Conservation (phyloP, 495 filamentous ascomycete species). For the Platismatia glauca region DNA sequence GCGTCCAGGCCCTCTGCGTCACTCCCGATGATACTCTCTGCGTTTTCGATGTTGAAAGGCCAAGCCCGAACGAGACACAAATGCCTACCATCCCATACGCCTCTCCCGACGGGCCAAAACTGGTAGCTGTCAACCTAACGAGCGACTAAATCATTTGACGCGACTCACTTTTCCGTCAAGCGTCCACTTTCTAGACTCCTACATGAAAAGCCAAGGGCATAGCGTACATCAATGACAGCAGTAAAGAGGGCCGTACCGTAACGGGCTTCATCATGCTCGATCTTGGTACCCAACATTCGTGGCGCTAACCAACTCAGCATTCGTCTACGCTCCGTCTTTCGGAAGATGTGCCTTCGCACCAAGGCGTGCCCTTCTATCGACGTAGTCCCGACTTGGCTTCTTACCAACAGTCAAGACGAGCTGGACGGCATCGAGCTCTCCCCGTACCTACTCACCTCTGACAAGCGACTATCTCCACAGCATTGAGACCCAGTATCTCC, state of each 20-base stretch:
- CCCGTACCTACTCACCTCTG: slow-evolving; percentile 30
- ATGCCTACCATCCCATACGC: slow-evolving; percentile 33
- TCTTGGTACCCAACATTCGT: slow-evolving; percentile 33
- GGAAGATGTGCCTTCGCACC: slow-evolving; percentile 28
- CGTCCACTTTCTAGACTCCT: slow-evolving; percentile 33
- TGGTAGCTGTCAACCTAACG: slow-evolving; percentile 32
- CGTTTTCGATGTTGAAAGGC: slow-evolving; percentile 35
- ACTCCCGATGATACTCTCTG: slow-evolving; percentile 34
- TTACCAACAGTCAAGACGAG: slow-evolving; percentile 27
- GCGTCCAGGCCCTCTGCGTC: slow-evolving; percentile 35
- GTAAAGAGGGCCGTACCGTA: slow-evolving; percentile 34
- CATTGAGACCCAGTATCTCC: slow-evolving; percentile 29
- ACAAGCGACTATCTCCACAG: slow-evolving; percentile 30
- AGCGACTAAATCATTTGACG: slow-evolving; percentile 30
- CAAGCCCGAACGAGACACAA: slow-evolving; percentile 32
- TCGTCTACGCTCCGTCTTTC: slow-evolving; percentile 28
- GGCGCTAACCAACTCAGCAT: slow-evolving; percentile 33
- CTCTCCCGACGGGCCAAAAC: slow-evolving; percentile 33
- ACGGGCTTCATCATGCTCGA: slow-evolving; percentile 38
- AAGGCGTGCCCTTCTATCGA: slow-evolving; percentile 31
- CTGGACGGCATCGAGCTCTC: slow-evolving; percentile 35
- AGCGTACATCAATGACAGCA: slow-evolving; percentile 35
- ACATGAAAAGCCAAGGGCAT: slow-evolving; percentile 34
- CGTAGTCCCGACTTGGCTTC: slow-evolving; percentile 19
- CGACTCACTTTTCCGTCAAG: slow-evolving; percentile 31